Evolutionary conservation across 2,329 filamentous ascomycete species (phyloP), one percentile per base, ranked within the genome.

Genomic region (Fusarium buharicum): DNA sequence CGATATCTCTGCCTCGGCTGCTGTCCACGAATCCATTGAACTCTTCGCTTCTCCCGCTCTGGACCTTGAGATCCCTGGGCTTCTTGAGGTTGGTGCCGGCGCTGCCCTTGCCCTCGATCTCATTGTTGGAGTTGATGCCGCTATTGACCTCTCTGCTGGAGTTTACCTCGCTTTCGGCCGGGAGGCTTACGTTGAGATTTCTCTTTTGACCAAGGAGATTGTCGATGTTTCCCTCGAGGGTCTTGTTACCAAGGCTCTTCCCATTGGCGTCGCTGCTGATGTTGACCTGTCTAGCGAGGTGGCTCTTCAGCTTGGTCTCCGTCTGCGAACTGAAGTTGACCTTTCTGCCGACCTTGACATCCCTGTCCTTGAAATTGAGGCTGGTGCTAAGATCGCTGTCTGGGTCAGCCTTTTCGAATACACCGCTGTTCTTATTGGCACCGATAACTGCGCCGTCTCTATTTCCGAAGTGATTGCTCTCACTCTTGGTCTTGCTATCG

Each of bases 351-450:
- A 75, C 2, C 59, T 71, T 16, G 57, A 70, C 3, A 69, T 72
- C 13, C 59, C 69, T 11, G 55, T 50, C 16, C 61, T 72, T 17
- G 65, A 70, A 4, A 62, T 78, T 4, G 75, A 76, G 36, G 75
- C 80, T 18, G 79, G 77, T 62, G 77, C 80, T 30, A 77, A 79
- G 64, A 59, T 81, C 13, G 76, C 75, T 38, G 72, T 85, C 38
- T 85, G 77, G 68, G 78, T 79, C 54, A 81, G 86, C 72, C 70
- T 87, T 7, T 77, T 84, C n/a, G 80, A 86, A 65, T 83, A 86
- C 70, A 77, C 79, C 53, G 75, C 76, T 58, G 70, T 74, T 50
- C 74, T 81, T 50, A 75, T 77, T 45, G 69, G 65, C 31, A 75
- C 73, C 6, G 69, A 72, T 10, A 47, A 63, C 41, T 81, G 79